Conservation (phyloP, 768 basidiomycete species). For the Tremella fuciformis region DNA sequence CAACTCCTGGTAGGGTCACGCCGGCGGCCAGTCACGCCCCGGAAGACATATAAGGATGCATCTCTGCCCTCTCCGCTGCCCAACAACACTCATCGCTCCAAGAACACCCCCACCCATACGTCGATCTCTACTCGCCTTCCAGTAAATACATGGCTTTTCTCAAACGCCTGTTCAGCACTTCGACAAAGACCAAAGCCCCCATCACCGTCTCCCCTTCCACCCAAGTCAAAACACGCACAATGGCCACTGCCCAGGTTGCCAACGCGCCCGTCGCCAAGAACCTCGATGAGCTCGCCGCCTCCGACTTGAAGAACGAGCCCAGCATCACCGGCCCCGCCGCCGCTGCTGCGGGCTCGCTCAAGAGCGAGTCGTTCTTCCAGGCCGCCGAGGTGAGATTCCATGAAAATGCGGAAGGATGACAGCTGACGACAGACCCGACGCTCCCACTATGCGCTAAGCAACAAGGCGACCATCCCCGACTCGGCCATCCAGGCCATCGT, state of each 20-base stretch:
- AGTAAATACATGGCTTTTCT: too few relatives aligned
- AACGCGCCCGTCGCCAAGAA: constrained; percentile 16
- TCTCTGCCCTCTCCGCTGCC: not conserved
- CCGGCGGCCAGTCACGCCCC: too few relatives aligned
- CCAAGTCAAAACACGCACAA: too few relatives aligned
- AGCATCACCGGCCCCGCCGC: constrained; percentile 8
- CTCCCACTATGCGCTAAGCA: constrained; percentile 47
- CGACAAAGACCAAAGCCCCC: too few relatives aligned
- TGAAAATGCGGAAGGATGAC: not conserved
- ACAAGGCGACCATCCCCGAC: constrained; percentile 42
- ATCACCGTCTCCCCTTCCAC: too few relatives aligned
- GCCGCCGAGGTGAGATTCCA: constrained; percentile 36
- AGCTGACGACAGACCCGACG: constrained; percentile 43
- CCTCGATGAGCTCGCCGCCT: constrained; percentile 6
- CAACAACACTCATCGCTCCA: not conserved
- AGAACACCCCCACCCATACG: not conserved
- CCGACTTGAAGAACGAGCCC: too few relatives aligned
- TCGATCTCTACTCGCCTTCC: too few relatives aligned
- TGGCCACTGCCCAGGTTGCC: constrained; percentile 14
- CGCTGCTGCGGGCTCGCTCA: too few relatives aligned
- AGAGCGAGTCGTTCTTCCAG: constrained; percentile 40
- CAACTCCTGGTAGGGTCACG: too few relatives aligned
- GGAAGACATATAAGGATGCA: too few relatives aligned
- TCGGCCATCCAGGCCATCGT: constrained; percentile 47
- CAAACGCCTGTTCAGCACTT: too few relatives aligned